Base-by-base conservation (phyloP, 768 basidiomycete species). In the Tylopilus plumbeoviolaceoides region DNA sequence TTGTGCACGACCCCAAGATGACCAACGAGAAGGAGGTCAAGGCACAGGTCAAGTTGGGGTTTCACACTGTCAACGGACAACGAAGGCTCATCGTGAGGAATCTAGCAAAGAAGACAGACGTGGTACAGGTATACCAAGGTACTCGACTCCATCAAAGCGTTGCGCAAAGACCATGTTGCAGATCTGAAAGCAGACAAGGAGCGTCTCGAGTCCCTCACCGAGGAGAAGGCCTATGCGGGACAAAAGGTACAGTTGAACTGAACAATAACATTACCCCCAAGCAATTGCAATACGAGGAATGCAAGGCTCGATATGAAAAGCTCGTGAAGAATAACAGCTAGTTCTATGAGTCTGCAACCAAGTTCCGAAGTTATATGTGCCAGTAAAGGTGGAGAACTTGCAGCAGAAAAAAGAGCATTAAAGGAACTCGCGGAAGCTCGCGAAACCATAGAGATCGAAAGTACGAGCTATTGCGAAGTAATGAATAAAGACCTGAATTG, bases 181-280 rank as follows among this genome's bases (percentile, higher is more conserved):
- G 95, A 98, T 50, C 79, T 97, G 51, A 99, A 98, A 70, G 84
- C 89, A 0, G 97, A 99, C 68, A 89, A 89, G 59, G 95, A 91
- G 63, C 83, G 87, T 10, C 77, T 98, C 5, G 78, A 87, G 39
- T 80, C 84, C 15, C 78, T 97, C 20, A 78, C 84, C n/a, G 75
- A 79, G 20, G 92, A 98, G 71, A 97, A 97, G 63, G 76, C 81
- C 7, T 88, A 93, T 49, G 81, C 94, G 0, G 91, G 5, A 95
- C 63, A 90, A 91, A 65, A 5, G 83, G 87, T 12, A 74, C 89
- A 30, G 68, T 77, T 15, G 84, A 87, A 1, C 72, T 88, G 55
- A 83, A 79, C 47, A 70, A 77, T 2, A 66, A 70, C 1, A 85
- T 95, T 60, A 78, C 82, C 4, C 70, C 75, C 1, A 94, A 91